Evolutionary conservation across 306 rosid species (phyloP), one percentile per base, ranked within the genome.

Genomic region (Cicer bijugum): DNA sequence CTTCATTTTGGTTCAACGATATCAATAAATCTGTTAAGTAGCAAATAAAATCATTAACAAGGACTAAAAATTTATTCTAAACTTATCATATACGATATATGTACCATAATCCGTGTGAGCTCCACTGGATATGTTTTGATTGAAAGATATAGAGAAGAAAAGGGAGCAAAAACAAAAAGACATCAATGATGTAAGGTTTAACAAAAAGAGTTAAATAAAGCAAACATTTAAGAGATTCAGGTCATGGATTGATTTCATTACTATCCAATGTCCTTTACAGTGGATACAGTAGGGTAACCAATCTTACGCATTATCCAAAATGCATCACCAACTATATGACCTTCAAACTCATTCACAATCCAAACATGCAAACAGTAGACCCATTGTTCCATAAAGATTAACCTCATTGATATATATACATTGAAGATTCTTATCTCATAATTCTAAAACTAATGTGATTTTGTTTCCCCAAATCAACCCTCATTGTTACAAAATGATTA

Each of bases 91-190:
- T n/a, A n/a, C n/a, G n/a, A n/a, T 62, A 52, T 87, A 28, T 33
- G 17, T 65, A 88, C 96, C 96, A 39, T 92, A 90, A 78, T 92
- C 96, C 1, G 98, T 92, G 89, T 90, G 96, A 85, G 98, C 90
- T 81, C 98, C 98, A 53, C 96, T 88, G 84, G 40, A 79, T 56
- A 40, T 86, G 77, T 82, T 60, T 81, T 12, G 67, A 56, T 2
- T 8, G n/a, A 33, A 78, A 81, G 42, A 67, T 8, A 63, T 10
- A 74, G 61, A 56, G 64, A 67, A 72, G 16, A 75, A 69, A 47
- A 75, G 48, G 33, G 33, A 55, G 33, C 40, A 78, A 67, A 58
- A 82, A 64, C 69, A 44, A 80, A 72, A 44, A 17, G 14, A 9
- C 33, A 78, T 80, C 72, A 62, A 84, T 16, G 48, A 69, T 33